Evolutionary conservation across 192 early-diverging fungal genomes (phyloP).

Genomic region (Coemansia sp.): DNA sequence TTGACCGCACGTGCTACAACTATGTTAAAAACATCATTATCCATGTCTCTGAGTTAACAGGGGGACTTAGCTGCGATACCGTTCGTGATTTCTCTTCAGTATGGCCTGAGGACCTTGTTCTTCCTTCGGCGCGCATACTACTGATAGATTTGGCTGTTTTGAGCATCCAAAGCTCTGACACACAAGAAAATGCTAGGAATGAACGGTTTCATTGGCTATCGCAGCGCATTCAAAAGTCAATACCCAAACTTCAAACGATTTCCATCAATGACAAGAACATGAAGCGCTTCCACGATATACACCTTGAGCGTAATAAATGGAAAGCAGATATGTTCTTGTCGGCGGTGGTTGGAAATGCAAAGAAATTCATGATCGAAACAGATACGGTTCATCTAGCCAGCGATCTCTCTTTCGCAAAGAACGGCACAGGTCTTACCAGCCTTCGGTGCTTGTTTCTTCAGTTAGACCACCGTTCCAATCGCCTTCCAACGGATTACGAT

Average conservation of each 20-base stretch:
- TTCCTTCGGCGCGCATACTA: background rate
- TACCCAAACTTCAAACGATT: background rate
- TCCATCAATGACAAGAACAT: background rate
- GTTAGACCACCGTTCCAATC: no score
- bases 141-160: background rate
- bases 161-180: background rate
- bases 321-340: background rate
- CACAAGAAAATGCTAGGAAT: background rate
- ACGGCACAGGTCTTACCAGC: background rate
- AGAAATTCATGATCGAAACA: background rate
- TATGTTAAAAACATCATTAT: background rate
- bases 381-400: background rate
- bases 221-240: slow-evolving; percentile 1
- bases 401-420: background rate
- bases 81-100: background rate
- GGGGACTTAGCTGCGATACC: background rate
- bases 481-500: no score
- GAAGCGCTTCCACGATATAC: background rate
- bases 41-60: background rate
- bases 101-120: background rate
- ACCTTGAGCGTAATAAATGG: background rate
- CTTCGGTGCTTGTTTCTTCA: background rate
- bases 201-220: background rate
- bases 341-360: background rate
- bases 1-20: background rate